Base-by-base conservation (phyloP, 2,329 filamentous ascomycete genomes). In the Byssochlamys sp. region DNA sequence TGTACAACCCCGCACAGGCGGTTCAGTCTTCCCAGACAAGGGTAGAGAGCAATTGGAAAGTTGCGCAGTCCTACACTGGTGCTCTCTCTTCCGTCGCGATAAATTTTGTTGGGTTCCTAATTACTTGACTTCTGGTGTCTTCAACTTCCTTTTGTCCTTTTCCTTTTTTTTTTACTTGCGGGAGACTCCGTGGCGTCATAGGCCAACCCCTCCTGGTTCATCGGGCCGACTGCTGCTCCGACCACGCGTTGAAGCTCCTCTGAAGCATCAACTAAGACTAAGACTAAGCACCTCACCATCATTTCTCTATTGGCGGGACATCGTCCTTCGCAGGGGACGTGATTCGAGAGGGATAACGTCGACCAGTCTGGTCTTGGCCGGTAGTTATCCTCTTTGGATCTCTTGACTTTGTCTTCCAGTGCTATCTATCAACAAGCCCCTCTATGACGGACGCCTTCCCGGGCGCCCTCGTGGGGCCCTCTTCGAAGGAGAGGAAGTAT, bases 401-500 rank as follows among this genome's bases (percentile, higher is more conserved):
- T 49, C 24, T 51, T 28, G 9, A 4, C 5, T 14, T 12, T 26
- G 3, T 24, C 7, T 24, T 51, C 24, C 12, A 28, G 25, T 26
- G 29, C 24, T 52, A 12, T 50, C 33, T 28, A n/a, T 56, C 55
- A 19, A 57, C 54, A 45, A 58, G 51, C 55, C 55, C 49, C 53
- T 56, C 58, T 57, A 75, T 75, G 73, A 65, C 71, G 45, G 67
- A 70, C 53, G 66, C 70, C 10, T 73, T 74, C 62, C 68, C 71
- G 52, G 66, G 63, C 26, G 61, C 68, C 57, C 61, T 73, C 45
- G 65, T 66, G 31, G 80, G 77, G 35, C 83, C 82, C 35, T 81
- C 80, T 11, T 81, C 82, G 49, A 85, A 85, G 69, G 80, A 87
- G 71, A 83, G 82, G 73, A 95, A 90, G 70, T 99, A 99, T 76